Evolutionary conservation across 2,329 filamentous ascomycete species (phyloP).

Genomic region (Xylaria sp.): DNA sequence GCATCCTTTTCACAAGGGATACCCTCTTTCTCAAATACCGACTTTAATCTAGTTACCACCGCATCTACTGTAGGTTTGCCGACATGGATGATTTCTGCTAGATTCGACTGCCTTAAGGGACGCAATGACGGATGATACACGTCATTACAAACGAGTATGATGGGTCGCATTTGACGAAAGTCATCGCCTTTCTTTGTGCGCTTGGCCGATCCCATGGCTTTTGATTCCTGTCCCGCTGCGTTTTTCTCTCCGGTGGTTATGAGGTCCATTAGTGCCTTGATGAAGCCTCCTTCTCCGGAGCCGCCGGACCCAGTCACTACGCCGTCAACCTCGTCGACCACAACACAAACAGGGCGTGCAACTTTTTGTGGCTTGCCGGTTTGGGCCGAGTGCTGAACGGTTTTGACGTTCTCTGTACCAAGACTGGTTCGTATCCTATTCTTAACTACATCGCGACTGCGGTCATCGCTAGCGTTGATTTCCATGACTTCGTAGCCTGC

Average conservation of each 20-base stretch:
- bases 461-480: slow-evolving; percentile 96
- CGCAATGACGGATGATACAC: slow-evolving; percentile 90
- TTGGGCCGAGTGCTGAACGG: slow-evolving; percentile 62
- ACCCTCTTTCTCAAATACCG: slow-evolving; percentile 86
- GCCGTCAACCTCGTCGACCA: slow-evolving; percentile 96
- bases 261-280: slow-evolving; percentile 92
- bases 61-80: slow-evolving; percentile 87
- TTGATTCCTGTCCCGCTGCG: slow-evolving; percentile 43
- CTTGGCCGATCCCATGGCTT: slow-evolving; percentile 43
- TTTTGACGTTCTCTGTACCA: slow-evolving; percentile 91
- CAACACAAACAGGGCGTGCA: slow-evolving; percentile 86
- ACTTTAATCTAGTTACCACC: slow-evolving; percentile 79
- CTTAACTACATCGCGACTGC: slow-evolving; percentile 87
- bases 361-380: slow-evolving; percentile 66
- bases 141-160: slow-evolving; percentile 97
- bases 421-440: slow-evolving; percentile 89
- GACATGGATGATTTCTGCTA: slow-evolving; percentile 91
- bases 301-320: slow-evolving; percentile 80
- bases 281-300: slow-evolving; percentile 88
- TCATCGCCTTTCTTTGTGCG: slow-evolving; percentile 81
- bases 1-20: slow-evolving; percentile 89
- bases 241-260: slow-evolving; percentile 88
- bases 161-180: slow-evolving; percentile 83
- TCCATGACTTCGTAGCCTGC: slow-evolving; percentile 96
- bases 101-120: slow-evolving; percentile 79